phyloP scores from a whole-genome alignment of 495 filamentous ascomycete genomes.

The Acidomyces sp. region DNA sequence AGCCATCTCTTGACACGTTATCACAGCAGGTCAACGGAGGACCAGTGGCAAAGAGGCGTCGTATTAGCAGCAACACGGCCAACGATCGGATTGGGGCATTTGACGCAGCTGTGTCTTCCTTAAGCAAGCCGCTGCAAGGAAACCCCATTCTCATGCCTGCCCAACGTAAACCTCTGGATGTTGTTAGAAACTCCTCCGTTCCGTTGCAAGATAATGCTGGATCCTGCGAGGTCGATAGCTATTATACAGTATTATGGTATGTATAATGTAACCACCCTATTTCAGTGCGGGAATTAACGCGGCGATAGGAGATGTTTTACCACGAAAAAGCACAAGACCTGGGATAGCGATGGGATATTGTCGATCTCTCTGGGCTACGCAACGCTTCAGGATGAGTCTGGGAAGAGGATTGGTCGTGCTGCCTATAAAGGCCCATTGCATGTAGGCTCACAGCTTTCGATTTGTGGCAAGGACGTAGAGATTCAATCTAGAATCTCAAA shows the following conservation, averaged over 20 bases:
- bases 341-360: constrained; percentile 73
- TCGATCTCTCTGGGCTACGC: constrained; percentile 45
- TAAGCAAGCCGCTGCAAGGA: constrained; percentile 7
- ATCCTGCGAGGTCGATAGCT: constrained; percentile 29
- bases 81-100: constrained; percentile 9
- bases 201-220: constrained; percentile 1
- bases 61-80: constrained; percentile 17
- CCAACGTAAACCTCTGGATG: constrained; percentile 33
- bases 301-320: constrained; percentile 54
- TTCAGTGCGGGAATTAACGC: background rate
- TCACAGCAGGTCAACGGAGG: background rate
- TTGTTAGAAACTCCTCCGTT: constrained; percentile 27
- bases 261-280: constrained; percentile 10
- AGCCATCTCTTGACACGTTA: background rate
- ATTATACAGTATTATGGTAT: constrained; percentile 59
- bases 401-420: constrained; percentile 52
- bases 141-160: constrained; percentile 10
- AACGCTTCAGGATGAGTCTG: constrained; percentile 49
- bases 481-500: constrained; percentile 52
- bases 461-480: constrained; percentile 64
- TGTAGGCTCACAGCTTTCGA: constrained; percentile 47
- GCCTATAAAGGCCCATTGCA: constrained; percentile 43
- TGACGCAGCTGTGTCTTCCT: constrained; percentile 1
- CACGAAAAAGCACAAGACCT: constrained; percentile 71
- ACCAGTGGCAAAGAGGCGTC: constrained; percentile 27